Conservation (phyloP, 1,139 yeast species). For the Wickerhamomyces sp. region DNA sequence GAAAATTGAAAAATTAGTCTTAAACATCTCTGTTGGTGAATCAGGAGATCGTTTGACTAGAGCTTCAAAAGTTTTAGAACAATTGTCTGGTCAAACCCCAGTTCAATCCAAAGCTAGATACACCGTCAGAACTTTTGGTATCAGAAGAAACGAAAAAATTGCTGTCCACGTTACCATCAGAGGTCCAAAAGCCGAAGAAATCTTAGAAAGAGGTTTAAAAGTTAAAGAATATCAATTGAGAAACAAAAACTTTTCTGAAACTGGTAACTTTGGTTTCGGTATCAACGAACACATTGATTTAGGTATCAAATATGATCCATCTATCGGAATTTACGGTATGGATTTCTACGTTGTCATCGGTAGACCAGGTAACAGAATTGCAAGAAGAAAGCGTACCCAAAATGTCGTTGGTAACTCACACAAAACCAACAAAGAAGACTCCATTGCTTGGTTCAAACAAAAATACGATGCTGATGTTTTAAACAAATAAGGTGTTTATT, state of each 20-base stretch:
- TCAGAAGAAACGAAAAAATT: constrained; percentile 99
- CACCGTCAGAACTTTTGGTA: constrained; percentile 99
- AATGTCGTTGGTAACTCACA: constrained; percentile 89
- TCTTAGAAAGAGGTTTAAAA: constrained; percentile 99
- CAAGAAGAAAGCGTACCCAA: constrained; percentile 98
- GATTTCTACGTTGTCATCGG: constrained; percentile 99
- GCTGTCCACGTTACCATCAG: constrained; percentile 99
- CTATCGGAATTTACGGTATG: constrained; percentile 99
- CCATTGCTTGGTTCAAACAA: constrained; percentile 99
- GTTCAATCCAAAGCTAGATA: constrained; percentile 99
- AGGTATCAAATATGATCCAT: constrained; percentile 99
- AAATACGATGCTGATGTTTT: constrained; percentile 98
- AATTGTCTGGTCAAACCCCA: constrained; percentile 99
- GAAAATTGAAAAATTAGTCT: constrained; percentile 98
- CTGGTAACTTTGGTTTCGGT: constrained; percentile 99
- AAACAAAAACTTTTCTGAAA: constrained; percentile 90
- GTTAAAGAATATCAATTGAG: constrained; percentile 99
- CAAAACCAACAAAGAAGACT: constrained; percentile 88
- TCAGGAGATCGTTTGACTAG: constrained; percentile 99
- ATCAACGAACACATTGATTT: constrained; percentile 98
- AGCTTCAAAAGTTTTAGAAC: constrained; percentile 99
- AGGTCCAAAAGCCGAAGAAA: constrained; percentile 99
- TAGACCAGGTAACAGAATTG: constrained; percentile 98
- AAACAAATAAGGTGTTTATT: constrained; percentile 59
- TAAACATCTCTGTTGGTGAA: constrained; percentile 99